Conservation (phyloP, 2,329 filamentous ascomycete genomes). For the Teratosphaeria pseudoeucalypti region DNA sequence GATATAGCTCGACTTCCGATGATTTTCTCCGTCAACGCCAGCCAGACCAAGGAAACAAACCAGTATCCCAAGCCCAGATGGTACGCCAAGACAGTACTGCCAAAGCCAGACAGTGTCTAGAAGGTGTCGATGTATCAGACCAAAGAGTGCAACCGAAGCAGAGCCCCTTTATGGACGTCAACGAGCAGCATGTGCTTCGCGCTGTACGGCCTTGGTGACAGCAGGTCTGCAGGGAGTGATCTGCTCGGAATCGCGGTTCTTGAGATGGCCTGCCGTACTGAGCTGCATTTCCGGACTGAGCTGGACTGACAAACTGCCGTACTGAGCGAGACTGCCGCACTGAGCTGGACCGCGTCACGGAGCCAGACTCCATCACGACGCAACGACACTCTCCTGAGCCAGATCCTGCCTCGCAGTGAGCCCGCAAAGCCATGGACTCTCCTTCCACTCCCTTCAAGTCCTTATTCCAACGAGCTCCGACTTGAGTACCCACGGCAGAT, state of each 20-base stretch:
- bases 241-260: neutral
- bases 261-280: neutral
- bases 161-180: neutral
- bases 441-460: too few species aligned
- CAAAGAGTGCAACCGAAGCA: neutral
- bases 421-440: too few species aligned
- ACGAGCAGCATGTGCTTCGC: neutral
- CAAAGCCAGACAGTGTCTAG: neutral
- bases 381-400: too few species aligned
- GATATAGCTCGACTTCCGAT: neutral
- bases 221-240: neutral
- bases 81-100: neutral
- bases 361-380: too few species aligned
- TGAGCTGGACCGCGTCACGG: too few species aligned
- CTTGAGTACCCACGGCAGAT: too few species aligned
- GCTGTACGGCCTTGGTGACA: neutral
- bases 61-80: too few species aligned
- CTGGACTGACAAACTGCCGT: too few species aligned
- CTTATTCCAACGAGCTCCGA: too few species aligned
- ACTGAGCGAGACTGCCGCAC: too few species aligned
- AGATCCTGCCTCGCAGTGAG: too few species aligned
- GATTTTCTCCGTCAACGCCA: neutral
- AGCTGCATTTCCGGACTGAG: neutral
- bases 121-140: neutral
- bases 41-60: neutral